phyloP scores from a whole-genome alignment of 2,329 filamentous ascomycete species.

The Penicillium sumatraense region DNA sequence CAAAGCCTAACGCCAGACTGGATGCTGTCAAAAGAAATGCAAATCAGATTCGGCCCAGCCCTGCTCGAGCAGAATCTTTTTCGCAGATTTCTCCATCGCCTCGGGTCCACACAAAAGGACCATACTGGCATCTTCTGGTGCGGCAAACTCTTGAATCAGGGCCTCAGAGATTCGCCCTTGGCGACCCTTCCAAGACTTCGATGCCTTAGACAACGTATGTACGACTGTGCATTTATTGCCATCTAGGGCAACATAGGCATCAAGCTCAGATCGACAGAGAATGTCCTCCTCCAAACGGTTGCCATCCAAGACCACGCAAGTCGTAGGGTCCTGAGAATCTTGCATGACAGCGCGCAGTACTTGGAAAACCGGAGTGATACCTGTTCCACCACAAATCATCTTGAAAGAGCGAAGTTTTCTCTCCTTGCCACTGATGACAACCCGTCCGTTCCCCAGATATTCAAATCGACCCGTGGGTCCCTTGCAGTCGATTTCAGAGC shows the following conservation, averaged over 20 bases:
- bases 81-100: constrained; percentile 71
- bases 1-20: neutral
- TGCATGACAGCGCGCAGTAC: constrained; percentile 75
- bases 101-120: constrained; percentile 80
- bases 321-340: constrained; percentile 66
- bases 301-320: constrained; percentile 75
- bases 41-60: constrained; percentile 76
- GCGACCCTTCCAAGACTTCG: constrained; percentile 68
- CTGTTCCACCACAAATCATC: constrained; percentile 89
- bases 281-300: constrained; percentile 81
- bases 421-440: constrained; percentile 62
- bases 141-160: constrained; percentile 64
- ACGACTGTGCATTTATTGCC: constrained; percentile 63
- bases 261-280: constrained; percentile 75
- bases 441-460: constrained; percentile 71
- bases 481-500: constrained; percentile 80
- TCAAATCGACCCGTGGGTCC: constrained; percentile 86
- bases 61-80: constrained; percentile 59
- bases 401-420: constrained; percentile 69
- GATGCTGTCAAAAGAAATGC: constrained; percentile 68
- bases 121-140: constrained; percentile 58
- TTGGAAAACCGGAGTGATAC: constrained; percentile 90
- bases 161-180: constrained; percentile 68
- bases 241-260: constrained; percentile 61
- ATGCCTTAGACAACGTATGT: constrained; percentile 70